These are phyloP conservation scores for Colletotrichum sp. DNA, from an alignment of 2,329 filamentous ascomycete species.

Conservation along the genomic window DNA sequence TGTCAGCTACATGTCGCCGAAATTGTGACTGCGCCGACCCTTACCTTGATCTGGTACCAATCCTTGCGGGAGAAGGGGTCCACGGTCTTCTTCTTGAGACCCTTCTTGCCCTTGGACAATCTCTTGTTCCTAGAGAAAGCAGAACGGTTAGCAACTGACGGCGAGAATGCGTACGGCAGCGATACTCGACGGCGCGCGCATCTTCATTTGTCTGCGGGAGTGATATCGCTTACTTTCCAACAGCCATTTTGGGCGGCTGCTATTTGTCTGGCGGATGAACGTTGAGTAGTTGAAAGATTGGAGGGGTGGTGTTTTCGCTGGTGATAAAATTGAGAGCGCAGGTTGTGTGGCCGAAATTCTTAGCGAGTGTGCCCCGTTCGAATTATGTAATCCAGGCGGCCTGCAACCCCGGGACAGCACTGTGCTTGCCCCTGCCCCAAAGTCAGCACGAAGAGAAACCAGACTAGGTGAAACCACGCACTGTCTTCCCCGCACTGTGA, in stretches of 20 bases:
- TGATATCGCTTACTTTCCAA: conserved; percentile 58
- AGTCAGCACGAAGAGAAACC: not conserved
- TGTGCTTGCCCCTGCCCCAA: conserved; percentile 5
- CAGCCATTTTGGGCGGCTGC: conserved; percentile 60
- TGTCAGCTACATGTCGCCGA: conserved; percentile 27
- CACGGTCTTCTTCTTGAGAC: conserved; percentile 98
- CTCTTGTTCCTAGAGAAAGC: conserved; percentile 85
- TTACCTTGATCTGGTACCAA: conserved; percentile 96
- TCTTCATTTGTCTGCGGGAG: not conserved
- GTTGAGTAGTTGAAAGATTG: conserved; percentile 46
- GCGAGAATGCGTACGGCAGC: conserved; percentile 5
- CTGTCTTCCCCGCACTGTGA: not conserved
- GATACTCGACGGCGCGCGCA: not conserved
- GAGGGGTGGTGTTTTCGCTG: conserved; percentile 40
- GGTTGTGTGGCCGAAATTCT: conserved; percentile 31
- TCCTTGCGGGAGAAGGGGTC: conserved; percentile 99
- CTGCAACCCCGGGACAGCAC: not conserved
- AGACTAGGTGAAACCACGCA: not conserved
- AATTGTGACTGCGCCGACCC: conserved; percentile 24
- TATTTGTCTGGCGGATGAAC: conserved; percentile 49
- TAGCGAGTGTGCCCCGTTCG: conserved; percentile 21
- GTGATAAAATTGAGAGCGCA: conserved; percentile 33
- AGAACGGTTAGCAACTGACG: conserved; percentile 26
- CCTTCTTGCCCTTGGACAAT: conserved; percentile 99
- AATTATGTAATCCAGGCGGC: conserved; percentile 12